A percentile compares a stretch with the other conserved stretches of the same genome.
Conservation (phyloP, 768 basidiomycete genomes). For the Boletus tylopilopsis region DNA sequence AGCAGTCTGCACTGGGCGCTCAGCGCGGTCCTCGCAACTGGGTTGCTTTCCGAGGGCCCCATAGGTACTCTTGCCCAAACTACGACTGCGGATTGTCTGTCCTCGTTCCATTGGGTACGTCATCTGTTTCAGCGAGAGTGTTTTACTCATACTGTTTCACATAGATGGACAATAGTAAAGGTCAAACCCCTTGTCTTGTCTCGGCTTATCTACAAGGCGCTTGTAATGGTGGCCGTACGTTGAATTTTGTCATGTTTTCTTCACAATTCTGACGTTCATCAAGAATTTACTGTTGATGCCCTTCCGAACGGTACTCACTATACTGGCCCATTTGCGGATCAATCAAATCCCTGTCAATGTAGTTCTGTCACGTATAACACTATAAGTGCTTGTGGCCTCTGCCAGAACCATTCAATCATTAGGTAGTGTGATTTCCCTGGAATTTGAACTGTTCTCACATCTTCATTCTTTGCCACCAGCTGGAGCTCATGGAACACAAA, state of each 20-base stretch:
- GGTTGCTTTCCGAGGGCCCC: conserved; percentile 16
- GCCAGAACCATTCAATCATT: conserved; percentile 44
- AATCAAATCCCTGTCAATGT: conserved; percentile 43
- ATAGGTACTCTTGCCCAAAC: conserved; percentile 20
- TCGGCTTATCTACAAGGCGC: conserved; percentile 41
- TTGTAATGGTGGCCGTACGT: conserved; percentile 42
- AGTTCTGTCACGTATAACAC: conserved; percentile 54
- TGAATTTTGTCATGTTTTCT: conserved; percentile 5
- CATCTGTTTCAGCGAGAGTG: too few species aligned
- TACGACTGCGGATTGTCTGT: conserved; percentile 19
- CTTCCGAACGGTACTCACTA: conserved; percentile 34
- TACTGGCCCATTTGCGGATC: conserved; percentile 31
- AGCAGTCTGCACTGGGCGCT: conserved; percentile 8
- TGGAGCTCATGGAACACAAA: conserved; percentile 51
- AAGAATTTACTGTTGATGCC: conserved; percentile 37
- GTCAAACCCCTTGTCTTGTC: conserved; percentile 46
- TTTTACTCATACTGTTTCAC: too few species aligned
- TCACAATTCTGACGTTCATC: not conserved
- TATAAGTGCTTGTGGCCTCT: conserved; percentile 55
- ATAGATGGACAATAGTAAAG: conserved; percentile 41
- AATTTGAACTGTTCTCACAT: not conserved
- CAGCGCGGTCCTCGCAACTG: conserved; percentile 15
- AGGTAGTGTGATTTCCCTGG: conserved; percentile 23
- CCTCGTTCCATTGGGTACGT: conserved; percentile 28
- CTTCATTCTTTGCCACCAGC: conserved; percentile 26